Base-by-base conservation (phyloP, 768 basidiomycete genomes). In the Infundibulicybe gibba region DNA sequence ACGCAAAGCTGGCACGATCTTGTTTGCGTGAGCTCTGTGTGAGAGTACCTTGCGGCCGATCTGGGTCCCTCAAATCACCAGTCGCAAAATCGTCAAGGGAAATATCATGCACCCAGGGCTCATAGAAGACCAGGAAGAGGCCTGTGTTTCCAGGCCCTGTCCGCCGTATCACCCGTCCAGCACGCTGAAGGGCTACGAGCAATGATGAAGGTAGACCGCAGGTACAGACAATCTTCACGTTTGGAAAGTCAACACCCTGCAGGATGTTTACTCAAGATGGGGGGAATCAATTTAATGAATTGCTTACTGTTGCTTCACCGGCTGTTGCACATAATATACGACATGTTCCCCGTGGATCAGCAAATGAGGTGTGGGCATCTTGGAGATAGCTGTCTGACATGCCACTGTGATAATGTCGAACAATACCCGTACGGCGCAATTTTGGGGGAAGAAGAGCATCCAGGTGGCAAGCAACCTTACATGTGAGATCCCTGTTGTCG, bases 311-410 rank as follows among this genome's bases (percentile, higher is more conserved):
- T 17, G 64, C 57, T 1, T 53, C 54, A 0, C 59, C 61, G 9
- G 48, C 52, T 0, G 56, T 66, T 0, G 57, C 56, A 48, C 54
- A 51, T 5, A 64, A 49, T 6, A 66, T 52, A 6, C 54, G 47
- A 32, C 64, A 64, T 0, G 2, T 14, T 0, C 59, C 55, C 20
- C 51, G 25, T 3, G 40, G 35, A 0, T 48, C 32, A 1, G 44
- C 51, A 43, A 65, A 65, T 31, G 52, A 49, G 1, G 48, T 32
- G 15, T 52, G 62, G 0, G 53, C 54, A 2, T 41, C 10, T 11
- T 51, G 30, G 0, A 64, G 52, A 30, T 63, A 67, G 3, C 30
- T 40, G 8, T 51, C 51, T 0, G 61, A 67, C 64, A 67, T 67
- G 2, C 52, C 49, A 8, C 51, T 40, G 20, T 65, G 57, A 32